Evolutionary conservation across 192 early-diverging fungal species (phyloP), one percentile per base, ranked within the genome.

Genomic region (Backusella circina): DNA sequence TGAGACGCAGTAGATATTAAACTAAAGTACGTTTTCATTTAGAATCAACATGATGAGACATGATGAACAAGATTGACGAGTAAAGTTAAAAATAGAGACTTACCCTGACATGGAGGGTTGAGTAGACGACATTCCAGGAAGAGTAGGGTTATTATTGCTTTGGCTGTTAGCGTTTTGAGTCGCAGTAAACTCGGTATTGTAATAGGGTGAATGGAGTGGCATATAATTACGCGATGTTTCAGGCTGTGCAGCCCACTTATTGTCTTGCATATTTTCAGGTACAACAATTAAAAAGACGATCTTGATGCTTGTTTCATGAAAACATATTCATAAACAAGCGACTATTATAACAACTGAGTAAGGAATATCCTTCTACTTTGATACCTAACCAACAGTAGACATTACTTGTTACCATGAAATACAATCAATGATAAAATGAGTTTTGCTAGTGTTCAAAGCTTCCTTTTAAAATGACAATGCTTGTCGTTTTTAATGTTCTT

Each of bases 241-340:
- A 28, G 47, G 32, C 30, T 44, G 51, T 57, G 71, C 50, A 67
- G 66, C 32, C 74, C 74, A 75, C 51, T 75, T 75, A 66, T 47
- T 75, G 44, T 69, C 74, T 69, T 75, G 74, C 74, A 75, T 75
- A 38, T 37, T 44, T 73, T 41, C 73, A 66, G 69, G 69, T 70
- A 70, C 69, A 37, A 70, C 28, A 61, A 61, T 61, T 28, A 28
- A 61, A 61, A 61, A 2, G 1, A 57, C n/a, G n/a, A n/a, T n/a
- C n/a, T n/a, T n/a, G n/a, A n/a, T n/a, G n/a, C n/a, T n/a, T n/a
- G n/a, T n/a, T n/a, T n/a, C n/a, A n/a, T n/a, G n/a, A n/a, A n/a
- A n/a, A n/a, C n/a, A n/a, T n/a, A n/a, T n/a, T n/a, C n/a, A n/a
- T n/a, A n/a, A n/a, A n/a, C n/a, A n/a, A n/a, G n/a, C n/a, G n/a